Base-by-base conservation (phyloP, 164 flowering plant genomes). In the Aristolochia californica region DNA sequence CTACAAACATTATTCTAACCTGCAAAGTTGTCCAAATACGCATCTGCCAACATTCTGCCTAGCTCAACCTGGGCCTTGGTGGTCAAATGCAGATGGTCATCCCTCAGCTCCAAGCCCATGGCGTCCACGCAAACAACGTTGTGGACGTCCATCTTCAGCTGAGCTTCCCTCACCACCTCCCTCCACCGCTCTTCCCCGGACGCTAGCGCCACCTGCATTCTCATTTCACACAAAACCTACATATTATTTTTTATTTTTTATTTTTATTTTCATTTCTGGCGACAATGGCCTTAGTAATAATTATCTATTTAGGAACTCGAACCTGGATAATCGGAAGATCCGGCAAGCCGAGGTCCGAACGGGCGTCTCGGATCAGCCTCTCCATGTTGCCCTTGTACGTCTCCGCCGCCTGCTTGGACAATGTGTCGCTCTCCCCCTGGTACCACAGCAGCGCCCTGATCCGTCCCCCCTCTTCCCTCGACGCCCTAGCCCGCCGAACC, bases 401-500 rank as follows among this genome's bases (percentile, higher is more conserved):
- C 25, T 14, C 25, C 12, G 54, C 24, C 26, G 16, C 14, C 34
- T 57, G 72, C 48, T 68, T 59, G 68, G 78, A 51, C 59, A 73
- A 77, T 15, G 53, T 68, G 66, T 90, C 93, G 61, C 93, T 83
- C 82, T 89, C 97, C 17, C 97, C 97, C 54, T 90, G 93, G 60
- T 76, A 90, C 97, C 97, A 87, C 44, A 90, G 68, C 75, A 89
- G 0, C 0, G 77, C 85, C 68, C 53, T 76, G 47, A 89, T 78
- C 65, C 73, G 75, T 0, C 86, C 86, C 0, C 91, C 93, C 3
- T 55, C 49, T 45, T 69, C 66, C 59, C 69, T 0, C 28, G 88
- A 68, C 27, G 69, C 73, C 64, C 47, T 44, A 0, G 84, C 66
- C 69, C 94, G 57, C 74, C 54, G 51, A 65, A 83, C 63, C 79